phyloP scores from a whole-genome alignment of 306 rosid genomes.

The Echinosophora koreensis region DNA sequence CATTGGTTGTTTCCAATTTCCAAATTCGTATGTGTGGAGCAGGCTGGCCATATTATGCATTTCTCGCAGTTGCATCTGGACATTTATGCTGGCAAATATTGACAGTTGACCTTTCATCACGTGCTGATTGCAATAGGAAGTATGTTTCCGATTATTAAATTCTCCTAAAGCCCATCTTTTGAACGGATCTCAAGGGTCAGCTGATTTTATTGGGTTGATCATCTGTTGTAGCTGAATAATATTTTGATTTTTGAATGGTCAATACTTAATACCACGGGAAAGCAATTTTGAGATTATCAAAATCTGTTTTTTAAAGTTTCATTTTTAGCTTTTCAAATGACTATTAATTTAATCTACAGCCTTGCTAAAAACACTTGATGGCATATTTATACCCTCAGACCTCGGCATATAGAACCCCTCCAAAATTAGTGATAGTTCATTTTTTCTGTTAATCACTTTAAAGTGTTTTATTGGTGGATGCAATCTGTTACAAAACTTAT shows the following conservation, averaged over 20 bases:
- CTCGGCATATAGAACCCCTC: constrained; percentile 11
- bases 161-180: constrained; percentile 29
- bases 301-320: constrained; percentile 1
- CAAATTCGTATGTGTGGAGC: constrained; percentile 48
- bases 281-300: constrained; percentile 7
- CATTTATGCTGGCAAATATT: constrained; percentile 89
- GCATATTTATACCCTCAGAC: constrained; percentile 1
- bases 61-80: constrained; percentile 81
- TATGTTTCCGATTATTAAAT: constrained; percentile 48
- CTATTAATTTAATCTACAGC: not conserved
- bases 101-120: constrained; percentile 78
- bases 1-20: constrained; percentile 12
- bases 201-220: constrained; percentile 33
- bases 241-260: constrained; percentile 25
- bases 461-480: constrained; percentile 15
- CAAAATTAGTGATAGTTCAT: constrained; percentile 23
- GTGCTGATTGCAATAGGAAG: constrained; percentile 87
- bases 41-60: constrained; percentile 90
- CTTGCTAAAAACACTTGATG: constrained; percentile 29
- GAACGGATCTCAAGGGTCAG: constrained; percentile 2
- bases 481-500: constrained; percentile 16
- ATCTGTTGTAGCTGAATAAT: constrained; percentile 38
- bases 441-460: constrained; percentile 24
- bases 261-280: constrained; percentile 34
- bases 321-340: not conserved